These are phyloP conservation scores for Fusarium sp. DNA, from an alignment of 2,329 filamentous ascomycete species.

Conservation along the genomic window DNA sequence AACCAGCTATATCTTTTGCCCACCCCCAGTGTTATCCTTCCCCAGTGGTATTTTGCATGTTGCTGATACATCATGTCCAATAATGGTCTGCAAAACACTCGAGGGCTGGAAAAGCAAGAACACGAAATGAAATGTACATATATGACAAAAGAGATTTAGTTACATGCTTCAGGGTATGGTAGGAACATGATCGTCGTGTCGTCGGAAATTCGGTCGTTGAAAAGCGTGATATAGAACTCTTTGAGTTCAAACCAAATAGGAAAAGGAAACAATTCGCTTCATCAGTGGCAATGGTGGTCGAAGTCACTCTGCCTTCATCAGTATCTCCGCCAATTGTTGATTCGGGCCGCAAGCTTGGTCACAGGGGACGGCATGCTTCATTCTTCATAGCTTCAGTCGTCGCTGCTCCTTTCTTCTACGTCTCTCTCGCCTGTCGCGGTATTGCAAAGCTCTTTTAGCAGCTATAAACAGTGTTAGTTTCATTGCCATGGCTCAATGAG, in stretches of 20 bases:
- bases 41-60: neutral
- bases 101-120: neutral
- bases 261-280: slow-evolving; percentile 16
- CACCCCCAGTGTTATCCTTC: neutral
- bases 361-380: slow-evolving; percentile 7
- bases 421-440: slow-evolving; percentile 50
- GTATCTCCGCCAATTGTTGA: neutral
- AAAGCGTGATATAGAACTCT: slow-evolving; percentile 12
- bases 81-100: slow-evolving; percentile 18
- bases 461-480: slow-evolving; percentile 43
- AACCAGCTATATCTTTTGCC: neutral
- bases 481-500: neutral
- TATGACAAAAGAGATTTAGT: slow-evolving; percentile 27
- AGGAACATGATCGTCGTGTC: slow-evolving; percentile 39
- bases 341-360: neutral
- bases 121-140: neutral
- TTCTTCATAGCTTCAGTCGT: slow-evolving; percentile 47
- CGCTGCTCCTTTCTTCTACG: slow-evolving; percentile 52
- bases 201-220: slow-evolving; percentile 33
- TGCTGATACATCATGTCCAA: neutral
- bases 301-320: slow-evolving; percentile 3
- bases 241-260: neutral
- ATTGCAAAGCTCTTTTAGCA: slow-evolving; percentile 49
- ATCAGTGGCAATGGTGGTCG: slow-evolving; percentile 7
- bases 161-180: slow-evolving; percentile 32